Base-by-base conservation (phyloP, 2,329 filamentous ascomycete species). In the Aplosporella prunicola region DNA sequence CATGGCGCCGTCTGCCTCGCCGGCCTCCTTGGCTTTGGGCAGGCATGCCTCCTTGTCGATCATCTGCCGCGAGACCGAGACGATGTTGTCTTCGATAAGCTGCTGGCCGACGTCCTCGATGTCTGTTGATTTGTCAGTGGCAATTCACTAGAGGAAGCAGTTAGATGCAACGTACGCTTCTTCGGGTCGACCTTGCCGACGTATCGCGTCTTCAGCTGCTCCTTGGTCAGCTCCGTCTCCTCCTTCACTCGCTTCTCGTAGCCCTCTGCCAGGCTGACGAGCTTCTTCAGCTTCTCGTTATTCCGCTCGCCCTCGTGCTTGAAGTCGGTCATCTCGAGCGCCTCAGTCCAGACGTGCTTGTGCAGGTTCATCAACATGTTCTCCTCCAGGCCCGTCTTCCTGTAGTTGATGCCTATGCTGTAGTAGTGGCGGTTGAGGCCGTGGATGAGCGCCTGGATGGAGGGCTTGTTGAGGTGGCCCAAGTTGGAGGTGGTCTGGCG, bases 291-390 rank as follows among this genome's bases (percentile, higher is more conserved):
- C 45, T 81, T 76, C 39, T 93, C 88, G 58, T 88, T 84, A 60
- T 94, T 98, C 59, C 82, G 78, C 47, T 78, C 71, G 39, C 80
- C 85, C 58, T 96, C 89, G 40, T 76, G 68, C 47, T 80, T 76
- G 72, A 98, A 98, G 62, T 96, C 88, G 43, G 89, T 84, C 87
- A 98, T 96, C 59, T 94, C 78, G 47, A 98, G 64, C 5, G 89
- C 91, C 62, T 98, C 91, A 1, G 93, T 98, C 91, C 91, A 98
- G 29, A 95, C 88, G 51, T 96, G 91, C 72, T 98, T 98, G 74
- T 98, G 91, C 48, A 98, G 69, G 60, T 98, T 98, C 93, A 98
- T 98, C 53, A 98, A 66, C 91, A 98, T 98, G 64, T 94, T 96
- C 71, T 98, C 93, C 62, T 98, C 91, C 34, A 98, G 71, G 1